Base-by-base conservation (phyloP, 257 asterid genomes). In the Forsythia viridissima region DNA sequence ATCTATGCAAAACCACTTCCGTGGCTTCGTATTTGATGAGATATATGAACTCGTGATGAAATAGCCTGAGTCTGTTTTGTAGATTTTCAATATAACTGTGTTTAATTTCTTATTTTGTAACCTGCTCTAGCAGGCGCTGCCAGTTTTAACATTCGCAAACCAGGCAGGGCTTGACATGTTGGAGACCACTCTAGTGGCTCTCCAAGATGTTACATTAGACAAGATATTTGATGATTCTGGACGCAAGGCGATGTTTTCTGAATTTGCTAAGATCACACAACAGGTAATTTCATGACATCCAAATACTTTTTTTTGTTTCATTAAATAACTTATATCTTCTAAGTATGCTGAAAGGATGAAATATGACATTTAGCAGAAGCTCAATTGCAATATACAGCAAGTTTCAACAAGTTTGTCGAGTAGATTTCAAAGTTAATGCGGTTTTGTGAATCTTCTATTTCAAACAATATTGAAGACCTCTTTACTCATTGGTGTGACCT, bases 131-230 rank as follows among this genome's bases (percentile, higher is more conserved):
- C 94, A 95, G 99, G 91, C 98, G 15, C 85, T 80, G 3, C 99
- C 99, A 0, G 93, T 90, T 72, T 89, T 93, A 83, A 91, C 90
- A 8, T 96, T 96, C 13, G 94, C 97, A 6, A 96, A 96, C 85
- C 98, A 96, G 84, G 93, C 97, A 0, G 99, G 99, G 24, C 87
- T 96, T 2, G 97, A 93, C 84, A 91, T 96, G 98, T 90, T 96
- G 51, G 99, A 96, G 91, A 96, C 98, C 0, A 92, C 97, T 43
- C 85, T 96, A 57, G 94, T 93, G 48, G 91, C 97, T 20, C 87
- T 96, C 61, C 99, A 96, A 82, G 99, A 96, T 76, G 84, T 93
- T 52, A 85, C 97, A 42, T 52, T 96, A 63, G 99, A 96, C 48
- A 93, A 91, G 86, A 90, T 96, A 77, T 93, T 93, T 12, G 95